A percentile compares a stretch with the other conserved stretches of the same genome.
Conservation (phyloP, 2,329 filamentous ascomycete species). For the Metarhizium anisopliae region DNA sequence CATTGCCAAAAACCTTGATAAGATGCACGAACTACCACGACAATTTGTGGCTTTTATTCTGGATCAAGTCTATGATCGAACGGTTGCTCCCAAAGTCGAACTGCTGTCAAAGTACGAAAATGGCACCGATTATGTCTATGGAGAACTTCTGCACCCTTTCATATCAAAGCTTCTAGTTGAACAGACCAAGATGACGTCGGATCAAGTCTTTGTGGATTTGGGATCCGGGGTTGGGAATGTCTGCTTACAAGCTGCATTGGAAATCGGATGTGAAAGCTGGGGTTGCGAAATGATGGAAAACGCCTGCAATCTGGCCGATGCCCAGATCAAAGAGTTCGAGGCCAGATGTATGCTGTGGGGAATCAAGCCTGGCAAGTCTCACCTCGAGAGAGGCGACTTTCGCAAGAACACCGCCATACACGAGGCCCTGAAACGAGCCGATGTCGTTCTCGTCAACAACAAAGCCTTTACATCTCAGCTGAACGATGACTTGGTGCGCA, state of each 20-base stretch:
- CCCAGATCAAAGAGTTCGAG: constrained; percentile 74
- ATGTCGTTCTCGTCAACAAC: constrained; percentile 97
- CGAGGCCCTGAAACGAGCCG: constrained; percentile 68
- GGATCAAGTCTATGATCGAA: constrained; percentile 82
- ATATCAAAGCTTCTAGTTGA: constrained; percentile 71
- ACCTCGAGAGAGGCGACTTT: constrained; percentile 77
- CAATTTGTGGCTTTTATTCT: constrained; percentile 73
- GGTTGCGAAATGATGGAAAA: constrained; percentile 96
- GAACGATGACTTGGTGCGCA: constrained; percentile 75
- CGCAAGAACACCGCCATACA: constrained; percentile 62
- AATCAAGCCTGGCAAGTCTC: constrained; percentile 67
- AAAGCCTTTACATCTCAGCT: constrained; percentile 86
- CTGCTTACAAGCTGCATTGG: constrained; percentile 83
- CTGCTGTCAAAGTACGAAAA: constrained; percentile 77
- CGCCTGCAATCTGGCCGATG: constrained; percentile 70
- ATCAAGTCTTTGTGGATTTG: constrained; percentile 85
- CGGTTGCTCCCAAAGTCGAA: constrained; percentile 82
- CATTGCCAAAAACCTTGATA: constrained; percentile 62
- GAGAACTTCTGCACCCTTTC: constrained; percentile 81
- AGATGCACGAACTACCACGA: constrained; percentile 59
- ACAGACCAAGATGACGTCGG: constrained; percentile 67
- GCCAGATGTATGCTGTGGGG: constrained; percentile 88
- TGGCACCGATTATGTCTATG: constrained; percentile 89
- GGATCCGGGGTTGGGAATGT: constrained; percentile 96
- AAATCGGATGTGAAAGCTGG: constrained; percentile 90